Evolutionary conservation across 148 eudicot species (phyloP).

Genomic region (Amaranthus palmeri): DNA sequence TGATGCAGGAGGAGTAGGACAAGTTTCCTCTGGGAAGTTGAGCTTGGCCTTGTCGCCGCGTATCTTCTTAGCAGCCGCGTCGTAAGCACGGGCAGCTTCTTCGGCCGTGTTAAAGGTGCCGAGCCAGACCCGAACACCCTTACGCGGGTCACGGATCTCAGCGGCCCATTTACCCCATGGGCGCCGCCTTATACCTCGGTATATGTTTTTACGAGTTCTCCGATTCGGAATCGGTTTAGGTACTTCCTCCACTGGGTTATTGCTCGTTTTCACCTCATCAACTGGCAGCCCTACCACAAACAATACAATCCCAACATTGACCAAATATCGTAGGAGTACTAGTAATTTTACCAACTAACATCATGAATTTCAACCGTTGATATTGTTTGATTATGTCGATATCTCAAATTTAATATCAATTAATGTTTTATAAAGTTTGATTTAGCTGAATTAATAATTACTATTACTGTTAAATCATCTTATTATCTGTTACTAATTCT

Average conservation of each 20-base stretch:
- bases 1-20: background rate
- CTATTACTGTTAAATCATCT: too few relatives aligned
- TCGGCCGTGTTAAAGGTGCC: conserved; percentile 81
- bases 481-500: too few relatives aligned
- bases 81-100: conserved; percentile 81
- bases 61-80: conserved; percentile 65
- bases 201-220: conserved; percentile 52
- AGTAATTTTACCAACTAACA: too few relatives aligned
- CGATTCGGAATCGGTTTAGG: conserved; percentile 6
- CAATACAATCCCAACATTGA: too few relatives aligned
- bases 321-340: too few relatives aligned
- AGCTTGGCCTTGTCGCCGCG: conserved; percentile 92
- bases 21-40: conserved; percentile 51
- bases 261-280: background rate
- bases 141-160: conserved; percentile 80
- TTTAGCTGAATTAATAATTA: too few relatives aligned
- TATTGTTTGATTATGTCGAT: too few relatives aligned
- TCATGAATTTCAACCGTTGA: too few relatives aligned
- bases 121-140: conserved; percentile 87
- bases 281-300: background rate
- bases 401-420: too few relatives aligned
- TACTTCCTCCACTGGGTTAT: background rate
- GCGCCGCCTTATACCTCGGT: conserved; percentile 80
- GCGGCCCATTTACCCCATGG: conserved; percentile 99
- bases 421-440: too few relatives aligned